Evolutionary conservation across 2,329 filamentous ascomycete species (phyloP).

Genomic region (Biscogniauxia sp.): DNA sequence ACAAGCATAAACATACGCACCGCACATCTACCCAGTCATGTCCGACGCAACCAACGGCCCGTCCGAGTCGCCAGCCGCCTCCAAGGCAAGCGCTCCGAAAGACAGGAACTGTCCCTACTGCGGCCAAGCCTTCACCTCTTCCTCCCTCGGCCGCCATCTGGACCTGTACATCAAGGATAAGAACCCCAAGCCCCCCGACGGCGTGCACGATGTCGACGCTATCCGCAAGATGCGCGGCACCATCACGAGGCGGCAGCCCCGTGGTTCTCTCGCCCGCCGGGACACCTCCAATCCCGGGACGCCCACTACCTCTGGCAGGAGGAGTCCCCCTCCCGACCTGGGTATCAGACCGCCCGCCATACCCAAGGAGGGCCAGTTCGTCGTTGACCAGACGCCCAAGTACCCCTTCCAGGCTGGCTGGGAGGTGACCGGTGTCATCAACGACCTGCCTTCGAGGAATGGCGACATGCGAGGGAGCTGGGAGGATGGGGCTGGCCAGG

Average conservation of each 20-base stretch:
- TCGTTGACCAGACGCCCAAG: constrained; percentile 53
- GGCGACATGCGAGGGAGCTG: constrained; percentile 41
- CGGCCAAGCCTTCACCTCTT: constrained; percentile 86
- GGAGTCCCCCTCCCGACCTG: constrained; percentile 41
- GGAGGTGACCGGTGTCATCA: constrained; percentile 77
- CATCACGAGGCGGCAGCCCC: constrained; percentile 83
- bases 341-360: constrained; percentile 38
- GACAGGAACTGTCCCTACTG: constrained; percentile 90
- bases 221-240: constrained; percentile 79
- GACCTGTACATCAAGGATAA: constrained; percentile 93
- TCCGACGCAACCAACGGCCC: constrained; percentile 18
- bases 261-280: constrained; percentile 59
- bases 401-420: constrained; percentile 59
- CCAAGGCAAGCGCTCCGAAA: constrained; percentile 59
- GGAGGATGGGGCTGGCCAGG: constrained; percentile 34
- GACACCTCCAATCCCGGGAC: constrained; percentile 61
- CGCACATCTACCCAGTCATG: constrained; percentile 10
- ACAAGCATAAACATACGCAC: background rate
- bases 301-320: constrained; percentile 41
- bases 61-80: constrained; percentile 37
- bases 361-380: constrained; percentile 42
- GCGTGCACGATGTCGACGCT: constrained; percentile 84
- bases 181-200: constrained; percentile 84
- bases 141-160: constrained; percentile 86
- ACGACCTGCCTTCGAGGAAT: constrained; percentile 59